Conservation (phyloP, 306 rosid species). For the Gleditsia sinensis region DNA sequence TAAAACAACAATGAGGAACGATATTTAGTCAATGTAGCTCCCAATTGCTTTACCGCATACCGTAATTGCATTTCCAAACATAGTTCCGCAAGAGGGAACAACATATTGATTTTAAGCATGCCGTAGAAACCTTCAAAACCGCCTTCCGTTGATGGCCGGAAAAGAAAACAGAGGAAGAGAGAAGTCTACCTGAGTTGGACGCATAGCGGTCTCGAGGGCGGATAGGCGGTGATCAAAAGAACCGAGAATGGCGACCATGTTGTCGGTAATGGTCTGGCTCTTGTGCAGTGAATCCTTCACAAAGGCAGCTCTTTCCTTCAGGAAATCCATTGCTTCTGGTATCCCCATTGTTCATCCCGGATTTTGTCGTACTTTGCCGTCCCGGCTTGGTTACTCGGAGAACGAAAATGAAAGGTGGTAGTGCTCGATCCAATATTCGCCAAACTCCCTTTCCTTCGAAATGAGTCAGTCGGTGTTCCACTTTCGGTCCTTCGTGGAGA, state of each 20-base stretch:
- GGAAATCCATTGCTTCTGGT: conserved; percentile 63
- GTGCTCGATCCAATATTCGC: conserved; percentile 8
- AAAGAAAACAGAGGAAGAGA: background rate
- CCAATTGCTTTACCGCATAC: background rate
- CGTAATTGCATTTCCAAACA: background rate
- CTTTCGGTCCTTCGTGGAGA: conserved; percentile 29
- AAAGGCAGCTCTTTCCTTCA: conserved; percentile 60
- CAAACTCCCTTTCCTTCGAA: background rate
- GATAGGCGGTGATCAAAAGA: conserved; percentile 97
- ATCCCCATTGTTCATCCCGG: conserved; percentile 48
- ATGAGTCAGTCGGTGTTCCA: conserved; percentile 23
- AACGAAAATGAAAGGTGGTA: conserved; percentile 4
- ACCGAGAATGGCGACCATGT: conserved; percentile 89
- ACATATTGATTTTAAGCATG: background rate
- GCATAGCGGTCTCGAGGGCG: conserved; percentile 93
- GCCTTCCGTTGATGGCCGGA: background rate
- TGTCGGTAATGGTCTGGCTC: conserved; percentile 79
- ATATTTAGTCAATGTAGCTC: background rate
- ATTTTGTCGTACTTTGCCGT: conserved; percentile 31
- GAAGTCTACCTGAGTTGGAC: conserved; percentile 83
- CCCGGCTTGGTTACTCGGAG: conserved; percentile 35
- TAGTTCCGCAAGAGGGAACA: background rate
- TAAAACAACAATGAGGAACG: background rate
- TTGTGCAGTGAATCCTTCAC: conserved; percentile 71
- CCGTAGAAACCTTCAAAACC: background rate